phyloP scores from a whole-genome alignment of 2,329 filamentous ascomycete species.

The Colletotrichum sp. region DNA sequence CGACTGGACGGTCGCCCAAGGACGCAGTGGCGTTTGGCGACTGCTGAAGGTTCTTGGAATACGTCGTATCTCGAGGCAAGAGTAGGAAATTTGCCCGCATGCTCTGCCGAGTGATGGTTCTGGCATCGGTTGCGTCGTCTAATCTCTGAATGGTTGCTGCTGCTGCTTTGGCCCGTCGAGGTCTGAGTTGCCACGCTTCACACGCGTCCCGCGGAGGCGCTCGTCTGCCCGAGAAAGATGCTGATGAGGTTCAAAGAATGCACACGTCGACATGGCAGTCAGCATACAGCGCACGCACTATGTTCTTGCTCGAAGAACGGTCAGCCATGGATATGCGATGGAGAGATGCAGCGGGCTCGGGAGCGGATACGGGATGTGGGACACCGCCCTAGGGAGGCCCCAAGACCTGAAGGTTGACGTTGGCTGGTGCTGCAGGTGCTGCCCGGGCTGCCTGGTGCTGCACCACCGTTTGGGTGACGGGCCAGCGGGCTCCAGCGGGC shows the following conservation, averaged over 20 bases:
- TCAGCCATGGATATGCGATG: background rate
- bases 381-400: background rate
- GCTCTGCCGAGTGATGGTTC: background rate
- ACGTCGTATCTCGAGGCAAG: background rate
- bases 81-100: background rate
- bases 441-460: background rate
- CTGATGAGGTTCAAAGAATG: background rate
- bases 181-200: background rate
- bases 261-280: background rate
- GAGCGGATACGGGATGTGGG: background rate
- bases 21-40: background rate
- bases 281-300: background rate
- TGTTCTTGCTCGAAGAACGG: background rate
- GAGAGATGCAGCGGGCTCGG: background rate
- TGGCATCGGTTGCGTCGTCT: background rate
- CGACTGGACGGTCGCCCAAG: background rate
- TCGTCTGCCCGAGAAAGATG: background rate
- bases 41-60: background rate
- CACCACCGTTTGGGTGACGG: background rate
- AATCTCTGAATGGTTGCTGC: background rate
- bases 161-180: background rate
- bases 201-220: background rate
- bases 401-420: background rate
- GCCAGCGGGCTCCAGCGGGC: background rate
- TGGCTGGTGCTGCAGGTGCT: background rate